phyloP scores from a whole-genome alignment of 345 rosid species.

The Cochlearia excelsa region DNA sequence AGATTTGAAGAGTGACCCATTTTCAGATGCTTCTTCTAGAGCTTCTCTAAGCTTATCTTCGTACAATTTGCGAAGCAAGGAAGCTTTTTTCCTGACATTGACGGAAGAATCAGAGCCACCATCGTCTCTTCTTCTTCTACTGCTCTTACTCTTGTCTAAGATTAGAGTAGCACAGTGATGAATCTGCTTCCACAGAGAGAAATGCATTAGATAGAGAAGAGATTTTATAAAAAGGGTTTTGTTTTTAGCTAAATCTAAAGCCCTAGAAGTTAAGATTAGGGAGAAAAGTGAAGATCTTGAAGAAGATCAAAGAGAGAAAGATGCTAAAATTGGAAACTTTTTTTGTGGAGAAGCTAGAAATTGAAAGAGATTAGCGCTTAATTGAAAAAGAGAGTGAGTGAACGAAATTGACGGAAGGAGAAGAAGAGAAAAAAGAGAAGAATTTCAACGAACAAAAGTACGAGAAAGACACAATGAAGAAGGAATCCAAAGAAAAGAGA shows the following conservation, averaged over 20 bases:
- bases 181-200: slow-evolving; percentile 95
- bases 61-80: slow-evolving; percentile 60
- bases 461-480: slow-evolving; percentile 32
- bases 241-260: slow-evolving; percentile 16
- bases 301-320: slow-evolving; percentile 37
- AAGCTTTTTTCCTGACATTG: slow-evolving; percentile 46
- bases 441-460: slow-evolving; percentile 32
- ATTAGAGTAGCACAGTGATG: slow-evolving; percentile 94
- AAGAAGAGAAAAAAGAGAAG: slow-evolving; percentile 25
- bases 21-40: slow-evolving; percentile 85
- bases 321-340: slow-evolving; percentile 29
- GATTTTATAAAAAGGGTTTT: not conserved
- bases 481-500: slow-evolving; percentile 44
- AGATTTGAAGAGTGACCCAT: slow-evolving; percentile 69
- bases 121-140: slow-evolving; percentile 46
- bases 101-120: slow-evolving; percentile 62
- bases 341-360: slow-evolving; percentile 17
- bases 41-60: slow-evolving; percentile 81
- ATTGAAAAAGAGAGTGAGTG: slow-evolving; percentile 21
- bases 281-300: slow-evolving; percentile 20
- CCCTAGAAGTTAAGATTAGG: slow-evolving; percentile 22
- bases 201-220: slow-evolving; percentile 52
- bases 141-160: slow-evolving; percentile 76
- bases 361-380: not conserved
- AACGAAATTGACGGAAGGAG: slow-evolving; percentile 37